Evolutionary conservation across 1,139 yeast species (phyloP).

Genomic region (Saccharomycopsis hybrid): DNA sequence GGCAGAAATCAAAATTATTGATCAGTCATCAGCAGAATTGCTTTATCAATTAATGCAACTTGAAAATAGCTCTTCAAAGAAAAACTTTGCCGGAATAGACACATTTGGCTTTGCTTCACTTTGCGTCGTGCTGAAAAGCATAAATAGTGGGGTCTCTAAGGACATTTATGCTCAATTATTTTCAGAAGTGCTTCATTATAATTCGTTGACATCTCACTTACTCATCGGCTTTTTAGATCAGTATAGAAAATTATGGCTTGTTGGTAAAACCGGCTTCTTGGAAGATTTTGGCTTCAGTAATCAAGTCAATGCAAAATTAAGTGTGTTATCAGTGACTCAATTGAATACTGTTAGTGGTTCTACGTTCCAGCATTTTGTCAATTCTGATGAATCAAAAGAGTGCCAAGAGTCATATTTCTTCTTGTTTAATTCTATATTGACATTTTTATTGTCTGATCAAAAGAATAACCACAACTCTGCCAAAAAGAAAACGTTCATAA

Average conservation of each 20-base stretch:
- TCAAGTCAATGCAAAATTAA: not conserved
- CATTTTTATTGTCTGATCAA: not conserved
- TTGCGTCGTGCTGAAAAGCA: too few relatives aligned
- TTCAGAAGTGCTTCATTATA: not conserved
- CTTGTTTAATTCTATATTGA: conserved; percentile 1
- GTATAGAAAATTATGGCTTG: not conserved
- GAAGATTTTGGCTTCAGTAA: not conserved
- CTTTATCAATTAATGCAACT: too few relatives aligned
- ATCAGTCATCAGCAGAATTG: too few relatives aligned
- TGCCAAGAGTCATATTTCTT: not conserved
- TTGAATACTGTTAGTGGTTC: not conserved
- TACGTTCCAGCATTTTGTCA: not conserved
- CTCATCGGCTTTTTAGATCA: conserved; percentile 5
- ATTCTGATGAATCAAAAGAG: not conserved
- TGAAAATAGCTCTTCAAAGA: too few relatives aligned
- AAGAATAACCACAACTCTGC: not conserved
- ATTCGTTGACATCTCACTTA: not conserved
- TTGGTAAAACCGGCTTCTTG: too few relatives aligned
- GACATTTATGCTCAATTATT: not conserved
- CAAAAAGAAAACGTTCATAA: not conserved
- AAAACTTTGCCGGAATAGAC: too few relatives aligned
- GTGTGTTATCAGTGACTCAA: conserved; percentile 5
- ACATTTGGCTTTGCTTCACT: too few relatives aligned
- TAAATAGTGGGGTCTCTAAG: too few relatives aligned
- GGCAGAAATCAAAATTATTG: too few relatives aligned